phyloP scores from a whole-genome alignment of 305 asterid species.

The Petunia hybrid region DNA sequence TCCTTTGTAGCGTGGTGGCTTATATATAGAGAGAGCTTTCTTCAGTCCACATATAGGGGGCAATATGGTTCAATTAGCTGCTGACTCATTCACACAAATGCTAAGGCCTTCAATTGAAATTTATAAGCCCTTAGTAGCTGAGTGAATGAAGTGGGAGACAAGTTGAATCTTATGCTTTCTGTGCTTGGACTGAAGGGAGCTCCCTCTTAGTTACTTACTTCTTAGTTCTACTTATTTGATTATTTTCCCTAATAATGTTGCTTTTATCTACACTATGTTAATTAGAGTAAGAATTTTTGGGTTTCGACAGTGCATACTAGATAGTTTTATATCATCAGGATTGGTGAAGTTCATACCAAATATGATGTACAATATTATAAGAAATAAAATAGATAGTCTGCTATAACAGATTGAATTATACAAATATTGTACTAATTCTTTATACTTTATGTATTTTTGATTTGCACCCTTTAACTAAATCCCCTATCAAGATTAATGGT shows the following conservation, averaged over 20 bases:
- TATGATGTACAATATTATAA: too few relatives aligned
- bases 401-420: too few relatives aligned
- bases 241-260: neutral
- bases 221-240: neutral
- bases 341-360: too few relatives aligned
- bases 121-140: slow-evolving; percentile 52
- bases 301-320: too few relatives aligned
- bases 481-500: too few relatives aligned
- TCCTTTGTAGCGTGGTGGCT: neutral
- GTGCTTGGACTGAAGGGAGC: slow-evolving; percentile 99
- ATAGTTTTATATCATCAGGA: too few relatives aligned
- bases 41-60: slow-evolving; percentile 81
- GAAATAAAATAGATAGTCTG: too few relatives aligned
- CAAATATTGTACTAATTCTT: too few relatives aligned
- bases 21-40: slow-evolving; percentile 78
- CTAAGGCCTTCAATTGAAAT: slow-evolving; percentile 35
- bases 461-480: too few relatives aligned
- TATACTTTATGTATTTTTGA: too few relatives aligned
- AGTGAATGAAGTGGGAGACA: slow-evolving; percentile 91
- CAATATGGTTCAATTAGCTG: slow-evolving; percentile 81
- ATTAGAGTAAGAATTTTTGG: too few relatives aligned
- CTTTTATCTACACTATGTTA: too few relatives aligned
- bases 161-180: slow-evolving; percentile 66
- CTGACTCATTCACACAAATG: slow-evolving; percentile 96
- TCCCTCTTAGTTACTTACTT: slow-evolving; percentile 55